Base-by-base conservation (phyloP, 192 early-diverging fungal genomes). In the Backusella mclennaniae region DNA sequence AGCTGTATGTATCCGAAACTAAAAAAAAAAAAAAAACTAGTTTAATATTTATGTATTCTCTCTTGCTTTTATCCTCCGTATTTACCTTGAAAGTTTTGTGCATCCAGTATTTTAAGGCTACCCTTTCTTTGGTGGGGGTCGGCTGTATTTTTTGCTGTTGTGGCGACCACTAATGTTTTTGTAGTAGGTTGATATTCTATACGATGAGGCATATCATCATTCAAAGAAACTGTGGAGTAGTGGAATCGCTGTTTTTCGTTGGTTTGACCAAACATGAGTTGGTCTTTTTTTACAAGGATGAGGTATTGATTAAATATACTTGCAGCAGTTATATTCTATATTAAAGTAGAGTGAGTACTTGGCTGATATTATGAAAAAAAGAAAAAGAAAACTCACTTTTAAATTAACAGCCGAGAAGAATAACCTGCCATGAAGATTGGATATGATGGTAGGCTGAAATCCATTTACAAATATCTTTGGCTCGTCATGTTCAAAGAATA, bases 191-290 rank as follows among this genome's bases (percentile, higher is more conserved):
- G 82, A 59, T 93, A 87, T 0, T 85, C 86, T 63, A 99, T 91
- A 26, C 95, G 88, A 15, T 89, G 86, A 0, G 91, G 87, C 74
- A 88, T 92, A 68, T 93, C 92, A 17, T 77, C 66, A 9, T 84
- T 84, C 42, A 98, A 81, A 8, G 89, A 84, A 12, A 91, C 73
- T 21, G 83, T 92, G 12, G 87, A 87, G 56, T 96, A 85, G 75
- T 99, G 97, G 23, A 99, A 85, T 63, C 92, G 93, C 80, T 96
- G 94, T 41, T 93, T 92, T 6, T 89, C 84, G 70, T 99, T 94
- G 3, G 96, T 90, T 2, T 75, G 85, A 0, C 94, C 96, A 75
- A 99, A 84, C 49, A 85, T 85, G 12, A 98, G 83, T 0, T 82
- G 75, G 14, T 77, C 84, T 21, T 84, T 82, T 44, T 88, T 87